phyloP scores from a whole-genome alignment of 805 yeast species.

The Wickerhamiella australiensis region DNA sequence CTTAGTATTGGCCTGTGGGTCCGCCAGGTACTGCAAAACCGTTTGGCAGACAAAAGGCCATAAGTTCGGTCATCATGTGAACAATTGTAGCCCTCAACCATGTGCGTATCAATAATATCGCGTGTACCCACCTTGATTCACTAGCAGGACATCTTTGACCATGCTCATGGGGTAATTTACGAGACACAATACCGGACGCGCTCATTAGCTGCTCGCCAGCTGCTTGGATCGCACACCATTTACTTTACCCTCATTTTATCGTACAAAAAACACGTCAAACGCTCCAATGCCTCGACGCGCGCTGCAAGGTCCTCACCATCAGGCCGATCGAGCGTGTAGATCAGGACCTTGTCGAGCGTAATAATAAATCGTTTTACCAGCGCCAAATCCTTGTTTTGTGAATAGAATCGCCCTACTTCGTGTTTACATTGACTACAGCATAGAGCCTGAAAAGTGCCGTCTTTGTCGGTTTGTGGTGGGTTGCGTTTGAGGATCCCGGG shows the following conservation, averaged over 20 bases:
- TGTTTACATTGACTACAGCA: background rate
- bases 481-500: background rate
- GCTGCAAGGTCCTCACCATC: background rate
- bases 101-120: no score
- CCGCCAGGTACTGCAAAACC: no score
- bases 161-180: no score
- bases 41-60: no score
- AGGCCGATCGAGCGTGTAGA: background rate
- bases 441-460: background rate
- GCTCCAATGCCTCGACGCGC: conserved; percentile 2
- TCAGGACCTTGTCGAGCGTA: background rate
- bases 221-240: no score
- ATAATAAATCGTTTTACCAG: background rate
- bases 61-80: no score
- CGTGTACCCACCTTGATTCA: no score
- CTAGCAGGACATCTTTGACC: no score
- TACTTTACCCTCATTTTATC: background rate
- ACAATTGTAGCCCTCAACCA: no score
- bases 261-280: background rate
- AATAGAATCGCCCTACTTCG: background rate
- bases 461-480: background rate
- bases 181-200: no score
- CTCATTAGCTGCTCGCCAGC: no score
- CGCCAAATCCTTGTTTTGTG: background rate
- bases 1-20: no score